Conservation (phyloP, 257 asterid genomes). For the Voacanga thouarsii region DNA sequence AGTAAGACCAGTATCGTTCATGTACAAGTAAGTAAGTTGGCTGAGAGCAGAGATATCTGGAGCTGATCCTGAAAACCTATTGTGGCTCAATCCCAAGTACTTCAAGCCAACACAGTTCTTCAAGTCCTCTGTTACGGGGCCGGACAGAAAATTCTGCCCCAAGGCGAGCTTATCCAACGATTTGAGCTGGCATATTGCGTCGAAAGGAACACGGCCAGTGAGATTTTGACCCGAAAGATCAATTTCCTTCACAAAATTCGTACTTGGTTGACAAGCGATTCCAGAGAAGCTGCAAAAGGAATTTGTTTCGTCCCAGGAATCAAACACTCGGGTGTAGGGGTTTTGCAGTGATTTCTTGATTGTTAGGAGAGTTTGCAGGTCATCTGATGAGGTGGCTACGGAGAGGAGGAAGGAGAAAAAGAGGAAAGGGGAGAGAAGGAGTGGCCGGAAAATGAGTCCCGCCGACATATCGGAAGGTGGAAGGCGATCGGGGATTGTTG, state of each 20-base stretch:
- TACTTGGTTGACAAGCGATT: conserved; percentile 52
- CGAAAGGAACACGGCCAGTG: conserved; percentile 45
- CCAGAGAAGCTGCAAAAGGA: conserved; percentile 48
- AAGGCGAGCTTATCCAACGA: conserved; percentile 61
- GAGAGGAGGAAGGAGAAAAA: conserved; percentile 32
- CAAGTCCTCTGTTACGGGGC: conserved; percentile 38
- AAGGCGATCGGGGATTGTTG: conserved; percentile 4
- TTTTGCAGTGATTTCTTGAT: conserved; percentile 50
- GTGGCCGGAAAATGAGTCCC: conserved; percentile 22
- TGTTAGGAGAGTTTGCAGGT: conserved; percentile 51
- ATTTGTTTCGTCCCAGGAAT: conserved; percentile 48
- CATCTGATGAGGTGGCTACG: conserved; percentile 57
- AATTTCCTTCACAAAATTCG: conserved; percentile 46
- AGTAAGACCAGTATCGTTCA: conserved; percentile 62
- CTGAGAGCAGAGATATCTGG: conserved; percentile 49
- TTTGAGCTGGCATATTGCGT: conserved; percentile 47
- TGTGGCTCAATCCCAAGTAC: conserved; percentile 67
- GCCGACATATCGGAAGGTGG: conserved; percentile 40
- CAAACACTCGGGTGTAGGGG: conserved; percentile 40
- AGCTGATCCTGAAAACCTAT: conserved; percentile 49
- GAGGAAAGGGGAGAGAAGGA: conserved; percentile 20
- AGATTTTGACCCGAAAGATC: conserved; percentile 53
- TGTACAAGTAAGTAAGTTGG: conserved; percentile 43
- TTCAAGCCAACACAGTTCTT: conserved; percentile 45
- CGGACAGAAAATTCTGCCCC: conserved; percentile 48